phyloP scores from a whole-genome alignment of 805 yeast species.

The Kluyveromyces wickerhamii region DNA sequence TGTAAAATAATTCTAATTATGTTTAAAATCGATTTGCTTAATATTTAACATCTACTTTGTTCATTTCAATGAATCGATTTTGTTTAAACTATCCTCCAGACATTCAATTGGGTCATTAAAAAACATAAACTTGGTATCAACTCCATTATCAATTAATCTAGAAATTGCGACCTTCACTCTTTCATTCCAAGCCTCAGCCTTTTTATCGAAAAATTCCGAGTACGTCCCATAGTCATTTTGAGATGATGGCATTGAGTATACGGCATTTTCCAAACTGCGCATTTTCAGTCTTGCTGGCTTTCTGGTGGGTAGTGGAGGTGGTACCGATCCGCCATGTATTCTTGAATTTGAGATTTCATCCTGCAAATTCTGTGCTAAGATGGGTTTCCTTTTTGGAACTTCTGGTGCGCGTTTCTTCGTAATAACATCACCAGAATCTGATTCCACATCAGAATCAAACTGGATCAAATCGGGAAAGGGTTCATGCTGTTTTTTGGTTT shows the following conservation, averaged over 20 bases:
- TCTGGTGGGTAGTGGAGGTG: conserved; percentile 31
- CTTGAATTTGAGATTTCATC: conserved; percentile 5
- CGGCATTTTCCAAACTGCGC: conserved; percentile 7
- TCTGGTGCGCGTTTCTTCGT: conserved; percentile 8
- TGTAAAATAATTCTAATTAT: too few relatives aligned
- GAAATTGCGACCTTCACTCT: conserved; percentile 37
- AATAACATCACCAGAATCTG: conserved; percentile 13
- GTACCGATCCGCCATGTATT: conserved; percentile 7
- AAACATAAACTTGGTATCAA: conserved; percentile 20
- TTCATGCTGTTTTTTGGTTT: too few relatives aligned
- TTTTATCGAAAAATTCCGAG: conserved; percentile 35
- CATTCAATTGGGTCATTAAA: conserved; percentile 24
- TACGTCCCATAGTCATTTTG: conserved; percentile 25
- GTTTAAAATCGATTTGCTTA: too few relatives aligned
- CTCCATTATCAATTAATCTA: conserved; percentile 15
- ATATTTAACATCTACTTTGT: too few relatives aligned
- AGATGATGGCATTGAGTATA: conserved; percentile 20
- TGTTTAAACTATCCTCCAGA: conserved; percentile 17
- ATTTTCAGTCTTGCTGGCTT: conserved; percentile 9
- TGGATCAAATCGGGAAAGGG: conserved; percentile 29
- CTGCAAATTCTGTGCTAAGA: conserved; percentile 4
- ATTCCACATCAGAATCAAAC: conserved; percentile 25
- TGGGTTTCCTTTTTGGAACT: conserved; percentile 8
- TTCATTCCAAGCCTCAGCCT: conserved; percentile 48
- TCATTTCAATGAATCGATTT: conserved; percentile 5